phyloP scores from a whole-genome alignment of 495 filamentous ascomycete species.

The Penicillium flavigenum region DNA sequence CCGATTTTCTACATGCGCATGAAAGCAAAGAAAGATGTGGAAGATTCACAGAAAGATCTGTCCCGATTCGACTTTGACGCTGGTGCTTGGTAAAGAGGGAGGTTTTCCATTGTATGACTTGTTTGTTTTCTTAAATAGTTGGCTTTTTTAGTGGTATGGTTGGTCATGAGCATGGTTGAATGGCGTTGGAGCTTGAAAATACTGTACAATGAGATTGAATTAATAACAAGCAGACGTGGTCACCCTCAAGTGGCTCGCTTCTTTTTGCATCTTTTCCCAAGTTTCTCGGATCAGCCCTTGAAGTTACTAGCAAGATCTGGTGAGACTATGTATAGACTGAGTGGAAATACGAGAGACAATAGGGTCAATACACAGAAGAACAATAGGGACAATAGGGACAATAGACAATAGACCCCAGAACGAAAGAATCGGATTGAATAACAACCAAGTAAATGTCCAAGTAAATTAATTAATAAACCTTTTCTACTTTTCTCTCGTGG shows the following conservation, averaged over 20 bases:
- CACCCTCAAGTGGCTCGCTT: background rate
- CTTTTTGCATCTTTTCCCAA: conserved; percentile 9
- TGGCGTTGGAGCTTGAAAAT: conserved; percentile 4
- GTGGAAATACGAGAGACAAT: background rate
- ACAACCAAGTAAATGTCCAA: background rate
- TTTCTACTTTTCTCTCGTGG: background rate
- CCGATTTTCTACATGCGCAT: conserved; percentile 99
- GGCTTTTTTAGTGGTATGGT: background rate
- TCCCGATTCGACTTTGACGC: conserved; percentile 84
- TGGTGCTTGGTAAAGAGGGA: conserved; percentile 51
- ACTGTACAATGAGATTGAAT: conserved; percentile 11
- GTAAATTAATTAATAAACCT: background rate
- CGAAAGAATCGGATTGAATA: background rate
- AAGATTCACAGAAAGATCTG: conserved; percentile 90
- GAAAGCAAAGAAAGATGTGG: conserved; percentile 99
- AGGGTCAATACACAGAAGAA: background rate
- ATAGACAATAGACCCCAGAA: background rate
- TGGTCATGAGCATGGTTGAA: conserved; percentile 5
- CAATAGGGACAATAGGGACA: background rate
- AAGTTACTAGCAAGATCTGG: background rate
- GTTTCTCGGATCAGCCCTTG: background rate
- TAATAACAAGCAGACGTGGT: background rate
- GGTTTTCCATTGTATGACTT: conserved; percentile 15
- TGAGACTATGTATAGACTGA: background rate
- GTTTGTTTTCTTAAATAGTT: background rate